A percentile compares a stretch with the other conserved stretches of the same genome.
Evolutionary conservation across 225 moss, liverwort and hornwort species (phyloP).

Genomic region (Pseudisothecium myosuroides): DNA sequence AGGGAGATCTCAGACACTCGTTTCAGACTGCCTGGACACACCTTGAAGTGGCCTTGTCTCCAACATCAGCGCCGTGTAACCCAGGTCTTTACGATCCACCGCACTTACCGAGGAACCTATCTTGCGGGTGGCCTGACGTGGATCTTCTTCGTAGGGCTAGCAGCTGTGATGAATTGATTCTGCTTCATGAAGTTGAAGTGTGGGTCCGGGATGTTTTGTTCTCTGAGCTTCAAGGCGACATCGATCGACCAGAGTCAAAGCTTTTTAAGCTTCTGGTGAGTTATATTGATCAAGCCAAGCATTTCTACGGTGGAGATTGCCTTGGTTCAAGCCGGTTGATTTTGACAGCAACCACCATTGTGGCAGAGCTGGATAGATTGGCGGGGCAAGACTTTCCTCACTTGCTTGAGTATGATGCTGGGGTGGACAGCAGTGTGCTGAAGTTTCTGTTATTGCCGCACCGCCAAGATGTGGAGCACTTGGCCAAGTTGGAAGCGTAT

Average conservation of each 20-base stretch:
- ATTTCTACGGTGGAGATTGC: neutral
- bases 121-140: neutral
- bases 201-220: constrained; percentile 9
- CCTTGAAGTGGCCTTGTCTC: neutral
- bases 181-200: neutral
- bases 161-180: neutral
- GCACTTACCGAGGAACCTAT: neutral
- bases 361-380: neutral
- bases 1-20: neutral
- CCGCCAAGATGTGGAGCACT: constrained; percentile 8
- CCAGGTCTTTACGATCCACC: neutral
- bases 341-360: neutral
- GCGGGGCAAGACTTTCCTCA: neutral
- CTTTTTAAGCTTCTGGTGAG: neutral
- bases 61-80: neutral
- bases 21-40: neutral
- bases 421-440: neutral
- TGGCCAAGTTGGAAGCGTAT: neutral
- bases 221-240: neutral
- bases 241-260: neutral
- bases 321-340: constrained; percentile 7
- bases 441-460: neutral
- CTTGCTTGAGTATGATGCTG: neutral
- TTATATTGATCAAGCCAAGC: neutral
- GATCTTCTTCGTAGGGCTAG: neutral